These are phyloP conservation scores for Sungouiozyma intestinalis DNA, from an alignment of 805 yeast genomes.

Conservation along the genomic window DNA sequence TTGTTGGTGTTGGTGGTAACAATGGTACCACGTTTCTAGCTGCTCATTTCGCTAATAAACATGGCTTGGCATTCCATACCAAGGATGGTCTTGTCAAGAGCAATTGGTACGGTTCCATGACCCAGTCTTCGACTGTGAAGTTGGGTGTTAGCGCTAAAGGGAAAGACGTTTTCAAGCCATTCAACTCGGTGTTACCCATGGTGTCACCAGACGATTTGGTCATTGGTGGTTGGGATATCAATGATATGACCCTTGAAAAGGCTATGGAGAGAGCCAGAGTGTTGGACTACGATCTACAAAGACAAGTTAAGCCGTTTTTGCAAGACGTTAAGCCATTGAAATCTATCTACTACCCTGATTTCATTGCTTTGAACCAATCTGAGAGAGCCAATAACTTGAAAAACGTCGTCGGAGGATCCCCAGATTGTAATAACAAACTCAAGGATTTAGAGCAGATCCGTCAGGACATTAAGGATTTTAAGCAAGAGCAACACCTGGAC, in stretches of 20 bases:
- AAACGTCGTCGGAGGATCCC: slow-evolving; percentile 34
- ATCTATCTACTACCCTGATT: slow-evolving; percentile 90
- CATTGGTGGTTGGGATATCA: slow-evolving; percentile 93
- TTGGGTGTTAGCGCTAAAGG: slow-evolving; percentile 78
- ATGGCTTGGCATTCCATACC: slow-evolving; percentile 66
- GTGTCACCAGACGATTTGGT: slow-evolving; percentile 84
- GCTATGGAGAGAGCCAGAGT: slow-evolving; percentile 84
- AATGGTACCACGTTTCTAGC: slow-evolving; percentile 89
- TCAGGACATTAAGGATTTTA: slow-evolving; percentile 71
- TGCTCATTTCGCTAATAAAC: slow-evolving; percentile 75
- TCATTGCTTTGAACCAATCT: slow-evolving; percentile 89
- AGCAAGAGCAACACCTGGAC: slow-evolving; percentile 60
- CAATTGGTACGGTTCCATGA: slow-evolving; percentile 79
- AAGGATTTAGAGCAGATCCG: slow-evolving; percentile 79
- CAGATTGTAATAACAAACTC: slow-evolving; percentile 60
- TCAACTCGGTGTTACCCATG: slow-evolving; percentile 81
- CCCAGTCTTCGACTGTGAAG: slow-evolving; percentile 84
- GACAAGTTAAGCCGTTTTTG: slow-evolving; percentile 57
- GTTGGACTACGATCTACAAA: slow-evolving; percentile 74
- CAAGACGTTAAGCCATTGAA: slow-evolving; percentile 58
- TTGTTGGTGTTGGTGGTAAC: slow-evolving; percentile 95
- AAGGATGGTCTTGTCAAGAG: slow-evolving; percentile 66
- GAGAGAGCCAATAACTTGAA: slow-evolving; percentile 84
- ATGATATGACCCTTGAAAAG: slow-evolving; percentile 52
- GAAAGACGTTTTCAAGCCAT: slow-evolving; percentile 84